Base-by-base conservation (phyloP, 441 rosid genomes). In the Jatropha multifida region DNA sequence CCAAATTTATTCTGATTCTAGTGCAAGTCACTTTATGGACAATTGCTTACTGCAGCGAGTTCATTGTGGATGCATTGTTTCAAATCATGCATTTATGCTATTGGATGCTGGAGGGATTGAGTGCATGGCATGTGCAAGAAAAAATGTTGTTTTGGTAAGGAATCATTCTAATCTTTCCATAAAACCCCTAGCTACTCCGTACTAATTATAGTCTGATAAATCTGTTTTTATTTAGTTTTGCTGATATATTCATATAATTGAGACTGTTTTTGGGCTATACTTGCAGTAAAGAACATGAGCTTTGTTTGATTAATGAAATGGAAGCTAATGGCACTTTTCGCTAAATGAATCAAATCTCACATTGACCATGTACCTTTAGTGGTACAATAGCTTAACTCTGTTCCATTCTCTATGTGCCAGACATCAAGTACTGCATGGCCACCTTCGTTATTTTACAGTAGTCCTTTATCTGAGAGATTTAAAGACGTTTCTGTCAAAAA, bases 41-140 rank as follows among this genome's bases (percentile, higher is more conserved):
- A 54, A 67, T 72, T 60, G 81, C 82, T 60, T 20, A 7, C 61
- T 88, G 88, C 94, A 96, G 99, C 81, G 78, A 66, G 84, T 96
- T 72, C 99, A 96, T 74, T 96, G 99, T 77, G 99, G 99, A 79
- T 96, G 99, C 82, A 90, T 96, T 74, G 96, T 87, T 74, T 94
- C 99, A 38, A 74, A 75, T 46, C 73, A 86, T 79, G 76, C 86
- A 73, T 93, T 85, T 83, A 72, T 71, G 8, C 75, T 92, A 82
- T 83, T 96, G 90, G 98, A 94, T 86, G 91, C 90, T 80, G 99
- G 99, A 81, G 99, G 99, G 74, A 84, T 94, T 75, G 93, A 88
- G 81, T 97, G 99, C 81, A 38, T 86, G 81, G 72, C 88, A 20
- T 97, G 99, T 84, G 86, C 90, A 66, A 90, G 90, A 78, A 93